Evolutionary conservation across 2,329 filamentous ascomycete genomes (phyloP).

Genomic region (Claviceps paspali): DNA sequence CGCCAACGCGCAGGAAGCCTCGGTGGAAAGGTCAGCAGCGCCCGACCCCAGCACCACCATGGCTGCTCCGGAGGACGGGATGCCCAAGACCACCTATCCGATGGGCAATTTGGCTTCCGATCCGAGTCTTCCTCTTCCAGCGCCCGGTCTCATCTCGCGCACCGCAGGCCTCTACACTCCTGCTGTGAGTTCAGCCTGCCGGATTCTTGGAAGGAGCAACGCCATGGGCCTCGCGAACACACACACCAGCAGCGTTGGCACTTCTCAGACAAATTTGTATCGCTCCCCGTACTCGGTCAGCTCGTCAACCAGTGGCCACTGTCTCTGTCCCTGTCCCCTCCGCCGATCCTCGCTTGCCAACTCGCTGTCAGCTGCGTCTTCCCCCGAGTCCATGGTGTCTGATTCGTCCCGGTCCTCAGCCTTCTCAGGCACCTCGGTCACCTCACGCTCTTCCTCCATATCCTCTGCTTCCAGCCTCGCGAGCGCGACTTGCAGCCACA

Average conservation of each 20-base stretch:
- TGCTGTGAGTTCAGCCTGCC: conserved; percentile 39
- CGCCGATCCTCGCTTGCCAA: conserved; percentile 49
- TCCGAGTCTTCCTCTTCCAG: conserved; percentile 39
- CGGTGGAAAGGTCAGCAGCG: no score
- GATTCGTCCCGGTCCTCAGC: conserved; percentile 45
- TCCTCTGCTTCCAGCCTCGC: conserved; percentile 45
- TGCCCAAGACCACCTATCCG: conserved; percentile 27
- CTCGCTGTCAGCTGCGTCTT: conserved; percentile 47
- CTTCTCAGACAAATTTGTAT: conserved; percentile 32
- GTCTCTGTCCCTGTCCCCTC: conserved; percentile 26
- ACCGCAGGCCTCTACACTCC: conserved; percentile 41
- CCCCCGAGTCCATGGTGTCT: conserved; percentile 53
- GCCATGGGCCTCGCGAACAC: conserved; percentile 48
- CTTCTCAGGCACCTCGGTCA: no score
- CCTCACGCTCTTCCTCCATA: conserved; percentile 49
- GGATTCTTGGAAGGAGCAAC: conserved; percentile 31
- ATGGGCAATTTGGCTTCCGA: conserved; percentile 34
- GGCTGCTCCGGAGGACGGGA: no score
- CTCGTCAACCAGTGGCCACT: conserved; percentile 37
- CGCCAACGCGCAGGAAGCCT: conserved; percentile 22
- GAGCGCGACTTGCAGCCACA: conserved; percentile 34
- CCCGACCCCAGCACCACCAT: no score
- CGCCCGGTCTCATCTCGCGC: conserved; percentile 43
- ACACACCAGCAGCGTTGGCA: conserved; percentile 31
- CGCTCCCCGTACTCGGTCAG: conserved; percentile 32